Evolutionary conservation across 805 yeast species (phyloP).

Genomic region (Metschnikowia cerradonensis): DNA sequence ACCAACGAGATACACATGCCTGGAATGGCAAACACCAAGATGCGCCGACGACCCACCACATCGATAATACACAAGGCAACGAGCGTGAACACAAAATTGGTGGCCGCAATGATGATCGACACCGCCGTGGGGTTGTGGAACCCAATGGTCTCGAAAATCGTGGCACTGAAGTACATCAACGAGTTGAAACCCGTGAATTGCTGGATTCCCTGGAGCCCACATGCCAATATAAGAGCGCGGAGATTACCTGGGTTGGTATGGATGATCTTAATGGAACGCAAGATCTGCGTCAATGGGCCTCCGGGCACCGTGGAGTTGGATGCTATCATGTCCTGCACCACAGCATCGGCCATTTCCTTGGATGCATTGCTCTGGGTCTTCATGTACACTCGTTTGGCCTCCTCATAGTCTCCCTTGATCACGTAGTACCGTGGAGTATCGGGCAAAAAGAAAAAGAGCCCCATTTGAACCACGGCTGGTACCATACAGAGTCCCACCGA

Average conservation of each 20-base stretch:
- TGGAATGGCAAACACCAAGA: slow-evolving; percentile 76
- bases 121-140: slow-evolving; percentile 90
- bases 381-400: slow-evolving; percentile 63
- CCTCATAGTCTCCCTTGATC: slow-evolving; percentile 58
- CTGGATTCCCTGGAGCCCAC: slow-evolving; percentile 94
- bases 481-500: slow-evolving; percentile 86
- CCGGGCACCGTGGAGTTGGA: slow-evolving; percentile 43
- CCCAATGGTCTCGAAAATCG: slow-evolving; percentile 89
- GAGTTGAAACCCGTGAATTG: slow-evolving; percentile 97
- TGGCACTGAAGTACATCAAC: slow-evolving; percentile 89
- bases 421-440: slow-evolving; percentile 93
- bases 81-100: slow-evolving; percentile 84
- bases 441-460: slow-evolving; percentile 79
- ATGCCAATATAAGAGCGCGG: slow-evolving; percentile 84
- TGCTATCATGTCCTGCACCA: slow-evolving; percentile 60
- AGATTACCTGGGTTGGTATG: slow-evolving; percentile 74
- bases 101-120: slow-evolving; percentile 88
- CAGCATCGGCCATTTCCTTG: slow-evolving; percentile 58
- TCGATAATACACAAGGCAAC: slow-evolving; percentile 87
- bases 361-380: slow-evolving; percentile 62
- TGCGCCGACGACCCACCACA: slow-evolving; percentile 79
- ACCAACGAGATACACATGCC: slow-evolving; percentile 76
- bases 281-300: slow-evolving; percentile 44
- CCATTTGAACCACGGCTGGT: slow-evolving; percentile 77
- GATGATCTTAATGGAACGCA: slow-evolving; percentile 59